Percentiles rank a stretch among this genome's conserved stretches.
These are phyloP conservation scores for Aspergillus glaucus DNA, from an alignment of 2,329 filamentous ascomycete species.

Conservation along the genomic window DNA sequence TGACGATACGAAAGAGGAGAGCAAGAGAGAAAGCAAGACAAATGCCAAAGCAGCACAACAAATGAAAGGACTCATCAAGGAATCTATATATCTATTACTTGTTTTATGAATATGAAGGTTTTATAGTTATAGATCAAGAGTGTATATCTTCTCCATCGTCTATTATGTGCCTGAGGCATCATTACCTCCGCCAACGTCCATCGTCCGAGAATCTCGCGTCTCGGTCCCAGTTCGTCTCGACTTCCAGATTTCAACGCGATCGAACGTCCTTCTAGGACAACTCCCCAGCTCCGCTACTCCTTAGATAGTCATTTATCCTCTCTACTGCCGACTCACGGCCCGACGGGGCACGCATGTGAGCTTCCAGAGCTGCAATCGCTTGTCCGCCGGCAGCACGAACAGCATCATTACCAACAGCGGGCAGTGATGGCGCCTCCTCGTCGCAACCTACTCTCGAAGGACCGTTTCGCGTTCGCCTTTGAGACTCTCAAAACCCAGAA, in stretches of 20 bases:
- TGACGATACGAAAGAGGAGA: too few species aligned
- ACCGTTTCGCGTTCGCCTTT: conserved; percentile 63
- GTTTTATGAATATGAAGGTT: too few species aligned
- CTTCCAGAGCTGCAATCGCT: conserved; percentile 9
- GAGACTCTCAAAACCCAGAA: conserved; percentile 61
- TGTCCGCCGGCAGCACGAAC: conserved; percentile 8
- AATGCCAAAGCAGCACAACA: too few species aligned
- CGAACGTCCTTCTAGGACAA: neutral
- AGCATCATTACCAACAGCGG: conserved; percentile 2
- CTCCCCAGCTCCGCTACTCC: too few species aligned
- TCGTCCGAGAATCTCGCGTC: neutral
- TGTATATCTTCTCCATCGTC: neutral
- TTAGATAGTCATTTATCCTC: neutral
- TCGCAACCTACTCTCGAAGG: conserved; percentile 50
- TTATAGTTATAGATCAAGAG: too few species aligned
- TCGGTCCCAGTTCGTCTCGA: neutral
- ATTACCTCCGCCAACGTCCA: neutral
- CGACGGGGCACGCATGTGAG: conserved; percentile 11
- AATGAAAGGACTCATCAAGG: too few species aligned
- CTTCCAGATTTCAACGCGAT: neutral
- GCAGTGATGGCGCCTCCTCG: conserved; percentile 35
- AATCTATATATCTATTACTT: too few species aligned
- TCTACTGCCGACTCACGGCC: neutral
- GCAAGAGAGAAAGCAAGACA: too few species aligned
- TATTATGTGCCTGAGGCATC: conserved; percentile 12